Conservation (phyloP, 139 green algal species). For the Micractinium conductrix region DNA sequence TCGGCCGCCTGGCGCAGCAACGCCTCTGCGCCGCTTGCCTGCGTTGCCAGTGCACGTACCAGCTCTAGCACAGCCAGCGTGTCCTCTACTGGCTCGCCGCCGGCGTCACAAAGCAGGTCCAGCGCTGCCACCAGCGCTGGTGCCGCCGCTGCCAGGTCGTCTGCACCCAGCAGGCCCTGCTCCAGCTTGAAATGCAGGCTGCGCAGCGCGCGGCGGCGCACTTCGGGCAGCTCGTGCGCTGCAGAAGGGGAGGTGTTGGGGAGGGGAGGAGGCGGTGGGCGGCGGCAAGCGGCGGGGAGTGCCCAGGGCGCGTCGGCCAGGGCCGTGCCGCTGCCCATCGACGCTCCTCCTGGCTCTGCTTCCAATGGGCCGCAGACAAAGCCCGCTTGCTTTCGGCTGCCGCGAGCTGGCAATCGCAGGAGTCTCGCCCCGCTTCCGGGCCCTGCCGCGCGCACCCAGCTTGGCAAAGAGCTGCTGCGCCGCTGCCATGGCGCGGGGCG, state of each 20-base stretch:
- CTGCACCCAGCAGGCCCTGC: constrained; percentile 1
- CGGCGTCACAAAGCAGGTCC: not conserved
- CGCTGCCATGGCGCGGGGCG: too few species aligned
- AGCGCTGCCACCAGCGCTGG: not conserved
- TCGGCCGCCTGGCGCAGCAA: not conserved
- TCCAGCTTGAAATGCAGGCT: constrained; percentile 10
- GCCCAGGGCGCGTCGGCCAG: not conserved
- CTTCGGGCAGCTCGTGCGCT: not conserved
- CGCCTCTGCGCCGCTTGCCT: not conserved
- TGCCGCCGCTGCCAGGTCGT: not conserved
- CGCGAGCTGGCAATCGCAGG: too few species aligned
- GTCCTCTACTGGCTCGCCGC: too few species aligned
- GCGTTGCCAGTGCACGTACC: not conserved
- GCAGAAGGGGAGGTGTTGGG: not conserved
- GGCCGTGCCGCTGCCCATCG: not conserved
- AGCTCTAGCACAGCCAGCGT: too few species aligned
- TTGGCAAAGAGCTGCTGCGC: not conserved
- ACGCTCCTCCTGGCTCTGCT: too few species aligned
- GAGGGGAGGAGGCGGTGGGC: not conserved
- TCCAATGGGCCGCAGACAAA: not conserved
- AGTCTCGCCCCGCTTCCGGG: too few species aligned
- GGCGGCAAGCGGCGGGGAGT: not conserved
- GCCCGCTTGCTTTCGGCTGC: not conserved
- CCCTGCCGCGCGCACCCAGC: not conserved
- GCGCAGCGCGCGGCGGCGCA: not conserved